Base-by-base conservation (phyloP, 2,329 filamentous ascomycete species). In the Fusarium keratoplasticum region DNA sequence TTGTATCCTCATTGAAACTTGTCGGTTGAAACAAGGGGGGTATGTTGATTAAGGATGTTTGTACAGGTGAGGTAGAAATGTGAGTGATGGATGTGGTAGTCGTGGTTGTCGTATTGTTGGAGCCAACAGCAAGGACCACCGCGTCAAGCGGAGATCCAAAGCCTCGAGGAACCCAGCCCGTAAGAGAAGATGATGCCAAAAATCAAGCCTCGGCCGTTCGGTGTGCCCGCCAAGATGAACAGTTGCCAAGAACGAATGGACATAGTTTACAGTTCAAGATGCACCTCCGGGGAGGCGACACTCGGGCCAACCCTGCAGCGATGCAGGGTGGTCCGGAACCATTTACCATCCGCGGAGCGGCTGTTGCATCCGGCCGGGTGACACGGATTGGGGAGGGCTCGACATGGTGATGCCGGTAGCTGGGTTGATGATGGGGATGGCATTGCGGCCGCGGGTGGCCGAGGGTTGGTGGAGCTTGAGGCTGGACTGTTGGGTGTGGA, bases 341-440 rank as follows among this genome's bases (percentile, higher is more conserved):
- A 47, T 61, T 83, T 90, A 90, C 89, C 89, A 91, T 74, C 87
- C 86, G 72, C 87, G 85, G 73, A 89, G 84, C 63, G 82, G 78
- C 78, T 89, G 88, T 80, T 89, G 89, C 86, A 92, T 88, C 81
- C 89, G 87, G 80, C 86, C 86, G 71, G 90, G 90, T 52, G 90
- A 92, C 52, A 91, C 88, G 69, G 90, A 92, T 47, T 92, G 92
- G 29, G 96, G 95, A 76, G 96, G 96, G 86, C 95, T 97, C 66
- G 95, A 92, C 87, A 98, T 93, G 80, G 91, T 90, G 83, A 95
- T 91, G 80, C 96, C 95, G 66, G 96, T 98, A 77, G 90, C 94
- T 64, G 96, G 96, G 88, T 99, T 97, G 84, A 98, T 94, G 82
- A 99, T 99, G 69, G 96, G 96, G 77, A 98, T 98, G 80, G 96